Evolutionary conservation across 2,329 filamentous ascomycete genomes (phyloP), one percentile per base, ranked within the genome.

Genomic region (Arthroderma sp.): DNA sequence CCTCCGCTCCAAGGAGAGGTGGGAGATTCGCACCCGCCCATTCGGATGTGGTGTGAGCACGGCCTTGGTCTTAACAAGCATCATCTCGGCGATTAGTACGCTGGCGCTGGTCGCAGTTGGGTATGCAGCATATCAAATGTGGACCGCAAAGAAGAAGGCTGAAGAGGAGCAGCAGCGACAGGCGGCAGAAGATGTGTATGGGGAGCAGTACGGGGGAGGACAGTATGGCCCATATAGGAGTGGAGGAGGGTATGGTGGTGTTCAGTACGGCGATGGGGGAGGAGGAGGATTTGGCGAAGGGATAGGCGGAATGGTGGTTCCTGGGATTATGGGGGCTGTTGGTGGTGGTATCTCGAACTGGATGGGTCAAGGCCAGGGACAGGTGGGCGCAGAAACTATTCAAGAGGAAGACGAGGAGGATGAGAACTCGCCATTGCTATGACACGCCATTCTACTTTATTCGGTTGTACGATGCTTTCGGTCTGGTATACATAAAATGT

Each of bases 1-100:
- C 0, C 64, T 74, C 23, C 70, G 66, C 1, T 62, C 67, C 19
- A 66, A 68, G 51, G 73, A 75, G 64, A 63, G 70, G 55, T 75
- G 73, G 72, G 73, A 75, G 54, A 62, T 75, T 21, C 66, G 73
- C 5, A 65, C 70, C 9, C 56, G 61, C 15, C 68, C 71, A 0
- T 68, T 74, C 21, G 71, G 72, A 21, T 75, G 73, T 55, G 64
- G 68, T 41, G 71, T 72, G 28, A 74, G 71, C 57, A 73, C 71
- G 0, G 61, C 71, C 58, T 73, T 71, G 2, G 64, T 74, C 31
- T 44, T 75, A 17, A 70, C 70, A 17, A 65, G 66, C 11, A 41
- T 68, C 1, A 65, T 67, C 13, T 63, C 70, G 11, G 64, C 74
- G 17, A 6, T 69, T 3, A 62, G 63, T 5, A 71, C 68, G 11